Percentiles rank a stretch among this genome's conserved stretches.
Conservation (phyloP, 192 early-diverging fungal genomes). For the Coemansia sp. region DNA sequence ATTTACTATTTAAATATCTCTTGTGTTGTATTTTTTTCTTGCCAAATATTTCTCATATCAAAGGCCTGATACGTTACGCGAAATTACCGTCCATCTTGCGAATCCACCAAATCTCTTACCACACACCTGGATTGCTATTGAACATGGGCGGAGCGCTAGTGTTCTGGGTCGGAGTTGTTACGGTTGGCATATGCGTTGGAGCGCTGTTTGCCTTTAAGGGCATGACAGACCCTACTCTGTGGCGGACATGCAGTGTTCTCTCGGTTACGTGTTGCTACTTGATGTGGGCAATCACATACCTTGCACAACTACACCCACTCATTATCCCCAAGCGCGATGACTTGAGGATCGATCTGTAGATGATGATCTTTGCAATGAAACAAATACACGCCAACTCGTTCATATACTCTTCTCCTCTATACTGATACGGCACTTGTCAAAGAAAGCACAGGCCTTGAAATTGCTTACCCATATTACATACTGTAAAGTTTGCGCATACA, state of each 20-base stretch:
- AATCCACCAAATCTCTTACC: background rate
- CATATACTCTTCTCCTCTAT: background rate
- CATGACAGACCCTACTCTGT: constrained; percentile 53
- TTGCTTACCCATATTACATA: background rate
- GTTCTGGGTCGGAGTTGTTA: constrained; percentile 46
- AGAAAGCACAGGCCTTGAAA: background rate
- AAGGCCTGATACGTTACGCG: background rate
- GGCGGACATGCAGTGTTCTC: constrained; percentile 55
- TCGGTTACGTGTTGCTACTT: constrained; percentile 48
- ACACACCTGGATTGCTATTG: constrained; percentile 6
- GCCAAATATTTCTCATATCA: background rate
- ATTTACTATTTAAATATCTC: background rate
- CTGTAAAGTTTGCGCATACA: background rate
- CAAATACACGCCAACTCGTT: background rate
- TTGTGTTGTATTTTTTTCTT: background rate
- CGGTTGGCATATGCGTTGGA: constrained; percentile 36
- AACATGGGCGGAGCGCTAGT: constrained; percentile 54
- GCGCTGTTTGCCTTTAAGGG: constrained; percentile 42
- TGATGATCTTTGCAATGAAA: background rate
- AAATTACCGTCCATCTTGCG: background rate
- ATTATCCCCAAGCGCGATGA: constrained; percentile 73
- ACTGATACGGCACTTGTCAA: background rate
- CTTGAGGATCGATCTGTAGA: constrained; percentile 57
- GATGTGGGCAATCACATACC: constrained; percentile 90
- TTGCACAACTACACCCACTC: constrained; percentile 85